Conservation (phyloP, 495 filamentous ascomycete genomes). For the Neurospora cerealis region DNA sequence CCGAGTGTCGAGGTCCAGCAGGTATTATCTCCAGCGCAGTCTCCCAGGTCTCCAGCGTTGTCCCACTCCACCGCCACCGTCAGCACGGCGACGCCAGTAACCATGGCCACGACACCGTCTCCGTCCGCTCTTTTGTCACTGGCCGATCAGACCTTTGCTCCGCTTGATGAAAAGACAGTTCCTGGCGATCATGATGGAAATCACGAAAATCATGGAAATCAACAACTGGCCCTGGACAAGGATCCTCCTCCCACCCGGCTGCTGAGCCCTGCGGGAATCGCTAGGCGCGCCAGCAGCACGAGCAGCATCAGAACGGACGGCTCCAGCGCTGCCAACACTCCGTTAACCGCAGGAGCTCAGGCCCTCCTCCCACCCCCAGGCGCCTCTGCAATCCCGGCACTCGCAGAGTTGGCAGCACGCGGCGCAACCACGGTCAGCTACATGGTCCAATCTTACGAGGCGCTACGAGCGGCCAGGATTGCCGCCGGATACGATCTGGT, state of each 20-base stretch:
- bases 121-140: not conserved
- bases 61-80: not conserved
- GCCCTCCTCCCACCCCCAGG: not conserved
- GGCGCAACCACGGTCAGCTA: constrained; percentile 16
- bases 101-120: not conserved
- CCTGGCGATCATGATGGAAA: not conserved
- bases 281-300: not conserved
- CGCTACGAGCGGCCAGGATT: constrained; percentile 13
- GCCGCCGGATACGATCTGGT: constrained; percentile 16
- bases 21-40: not conserved
- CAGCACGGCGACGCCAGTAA: not conserved
- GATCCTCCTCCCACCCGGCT: not conserved
- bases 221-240: not conserved
- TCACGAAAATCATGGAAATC: not conserved
- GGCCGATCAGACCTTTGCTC: not conserved
- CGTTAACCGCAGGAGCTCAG: not conserved
- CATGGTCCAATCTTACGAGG: constrained; percentile 25
- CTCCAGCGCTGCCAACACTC: not conserved
- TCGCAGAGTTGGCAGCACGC: constrained; percentile 1
- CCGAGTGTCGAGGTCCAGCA: not conserved
- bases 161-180: not conserved
- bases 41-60: not conserved
- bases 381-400: not conserved
- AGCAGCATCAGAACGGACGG: not conserved
- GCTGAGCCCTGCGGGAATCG: not conserved